phyloP scores from a whole-genome alignment of 768 basidiomycete species.

The Lentinus tigrinus region DNA sequence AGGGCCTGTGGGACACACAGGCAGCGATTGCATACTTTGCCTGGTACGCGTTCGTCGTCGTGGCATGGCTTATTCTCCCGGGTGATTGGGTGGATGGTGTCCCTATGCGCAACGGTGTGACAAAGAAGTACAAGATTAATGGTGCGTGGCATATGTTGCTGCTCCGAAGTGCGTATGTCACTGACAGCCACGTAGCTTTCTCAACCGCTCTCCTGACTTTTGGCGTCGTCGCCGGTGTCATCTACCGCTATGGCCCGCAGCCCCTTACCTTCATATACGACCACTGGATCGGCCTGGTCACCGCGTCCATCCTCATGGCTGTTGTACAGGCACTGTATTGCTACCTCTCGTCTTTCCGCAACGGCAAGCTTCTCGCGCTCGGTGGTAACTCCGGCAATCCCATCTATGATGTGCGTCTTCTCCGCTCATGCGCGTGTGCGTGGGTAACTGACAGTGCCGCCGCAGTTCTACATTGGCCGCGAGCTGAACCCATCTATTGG shows the following conservation, averaged over 20 bases:
- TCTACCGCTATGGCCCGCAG: slow-evolving; percentile 72
- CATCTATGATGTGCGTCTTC: slow-evolving; percentile 80
- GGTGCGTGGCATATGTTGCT: slow-evolving; percentile 48
- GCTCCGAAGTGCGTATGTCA: neutral
- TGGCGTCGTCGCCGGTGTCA: slow-evolving; percentile 66
- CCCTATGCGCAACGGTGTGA: slow-evolving; percentile 66
- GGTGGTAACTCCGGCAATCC: slow-evolving; percentile 90
- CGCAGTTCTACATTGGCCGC: slow-evolving; percentile 90
- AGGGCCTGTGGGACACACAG: slow-evolving; percentile 77
- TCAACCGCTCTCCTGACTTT: slow-evolving; percentile 82
- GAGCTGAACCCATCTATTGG: slow-evolving; percentile 89
- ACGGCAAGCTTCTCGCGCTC: slow-evolving; percentile 74
- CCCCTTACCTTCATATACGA: slow-evolving; percentile 90
- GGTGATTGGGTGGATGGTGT: slow-evolving; percentile 41
- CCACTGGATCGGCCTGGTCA: slow-evolving; percentile 86
- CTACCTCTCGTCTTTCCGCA: slow-evolving; percentile 69
- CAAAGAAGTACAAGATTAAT: slow-evolving; percentile 91
- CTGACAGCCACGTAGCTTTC: slow-evolving; percentile 54
- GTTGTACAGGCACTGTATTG: slow-evolving; percentile 68
- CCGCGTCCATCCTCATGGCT: slow-evolving; percentile 80
- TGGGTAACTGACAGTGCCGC: neutral
- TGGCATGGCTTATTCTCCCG: slow-evolving; percentile 78
- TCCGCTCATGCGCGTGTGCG: neutral
- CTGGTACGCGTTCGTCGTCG: slow-evolving; percentile 90
- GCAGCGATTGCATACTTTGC: slow-evolving; percentile 74